Evolutionary conservation across 352 stramenopile species (phyloP).

Genomic region (Halophytophthora polymorphica): DNA sequence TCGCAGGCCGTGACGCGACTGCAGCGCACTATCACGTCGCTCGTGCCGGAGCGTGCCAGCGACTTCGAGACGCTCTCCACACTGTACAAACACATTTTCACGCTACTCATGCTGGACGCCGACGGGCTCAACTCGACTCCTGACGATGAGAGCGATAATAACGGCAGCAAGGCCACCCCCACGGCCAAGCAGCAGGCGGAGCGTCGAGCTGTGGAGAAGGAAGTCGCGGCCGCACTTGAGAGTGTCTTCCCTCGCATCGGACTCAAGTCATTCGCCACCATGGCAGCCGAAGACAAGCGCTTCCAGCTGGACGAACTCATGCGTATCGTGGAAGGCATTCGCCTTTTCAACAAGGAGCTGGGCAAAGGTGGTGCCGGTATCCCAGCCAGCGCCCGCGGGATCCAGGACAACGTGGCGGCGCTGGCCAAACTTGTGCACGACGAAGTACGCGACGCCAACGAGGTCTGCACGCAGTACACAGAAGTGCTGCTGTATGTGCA

Average conservation of each 20-base stretch:
- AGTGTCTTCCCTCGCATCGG: slow-evolving; percentile 94
- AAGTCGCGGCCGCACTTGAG: slow-evolving; percentile 89
- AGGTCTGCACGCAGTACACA: slow-evolving; percentile 78
- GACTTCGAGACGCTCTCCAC: slow-evolving; percentile 90
- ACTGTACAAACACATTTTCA: slow-evolving; percentile 91
- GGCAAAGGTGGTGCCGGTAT: slow-evolving; percentile 87
- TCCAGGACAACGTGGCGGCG: slow-evolving; percentile 48
- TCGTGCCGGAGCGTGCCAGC: slow-evolving; percentile 71
- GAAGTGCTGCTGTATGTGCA: slow-evolving; percentile 77
- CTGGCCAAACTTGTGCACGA: slow-evolving; percentile 49
- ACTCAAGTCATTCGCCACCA: slow-evolving; percentile 91
- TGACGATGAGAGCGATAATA: slow-evolving; percentile 17
- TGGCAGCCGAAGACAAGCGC: slow-evolving; percentile 88
- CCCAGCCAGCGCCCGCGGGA: slow-evolving; percentile 46
- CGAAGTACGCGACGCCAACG: slow-evolving; percentile 63
- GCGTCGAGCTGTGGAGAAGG: slow-evolving; percentile 76
- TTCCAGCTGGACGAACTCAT: slow-evolving; percentile 90
- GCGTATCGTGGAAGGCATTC: slow-evolving; percentile 91
- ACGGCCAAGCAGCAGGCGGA: slow-evolving; percentile 42
- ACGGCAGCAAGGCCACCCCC: slow-evolving; percentile 6
- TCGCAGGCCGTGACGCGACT: slow-evolving; percentile 59
- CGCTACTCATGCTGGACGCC: slow-evolving; percentile 73
- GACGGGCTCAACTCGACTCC: slow-evolving; percentile 19
- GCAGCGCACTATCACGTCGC: slow-evolving; percentile 67
- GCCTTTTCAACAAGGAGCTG: slow-evolving; percentile 90